These are phyloP conservation scores for Austroboletus niveus DNA, from an alignment of 1,284 basidiomycete genomes.

Conservation along the genomic window DNA sequence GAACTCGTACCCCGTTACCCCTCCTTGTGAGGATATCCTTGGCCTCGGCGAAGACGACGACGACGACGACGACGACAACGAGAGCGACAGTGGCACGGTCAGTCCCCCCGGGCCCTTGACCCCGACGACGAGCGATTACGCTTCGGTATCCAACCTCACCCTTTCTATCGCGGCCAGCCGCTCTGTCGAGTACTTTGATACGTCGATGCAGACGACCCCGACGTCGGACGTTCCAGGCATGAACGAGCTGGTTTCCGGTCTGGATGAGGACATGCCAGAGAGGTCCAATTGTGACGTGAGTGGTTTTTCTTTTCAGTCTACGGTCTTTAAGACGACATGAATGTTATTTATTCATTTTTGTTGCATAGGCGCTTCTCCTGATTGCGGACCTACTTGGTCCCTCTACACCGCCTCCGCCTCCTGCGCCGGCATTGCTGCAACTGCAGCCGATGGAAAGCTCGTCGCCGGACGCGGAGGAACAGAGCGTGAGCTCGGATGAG, in stretches of 20 bases:
- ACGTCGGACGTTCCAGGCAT: conserved; percentile 28
- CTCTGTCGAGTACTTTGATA: conserved; percentile 28
- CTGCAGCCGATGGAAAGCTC: neutral
- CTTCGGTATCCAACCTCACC: conserved; percentile 28
- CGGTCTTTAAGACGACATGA: conserved; percentile 21
- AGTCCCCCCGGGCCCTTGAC: conserved; percentile 33
- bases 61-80: conserved; percentile 19
- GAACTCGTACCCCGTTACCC: neutral
- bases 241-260: conserved; percentile 23
- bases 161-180: conserved; percentile 26
- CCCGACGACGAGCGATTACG: conserved; percentile 28
- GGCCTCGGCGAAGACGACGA: conserved; percentile 19
- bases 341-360: conserved; percentile 10
- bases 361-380: conserved; percentile 31
- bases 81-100: conserved; percentile 31
- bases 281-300: conserved; percentile 35
- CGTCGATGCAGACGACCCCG: conserved; percentile 22
- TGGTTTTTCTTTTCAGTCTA: conserved; percentile 18
- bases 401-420: conserved; percentile 21
- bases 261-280: conserved; percentile 28
- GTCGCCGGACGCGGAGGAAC: conserved; percentile 8
- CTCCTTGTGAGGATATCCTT: conserved; percentile 22
- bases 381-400: conserved; percentile 33
- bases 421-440: neutral
- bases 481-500: neutral